Evolutionary conservation across 495 filamentous ascomycete species (phyloP).

Genomic region (Penicillium parvum): DNA sequence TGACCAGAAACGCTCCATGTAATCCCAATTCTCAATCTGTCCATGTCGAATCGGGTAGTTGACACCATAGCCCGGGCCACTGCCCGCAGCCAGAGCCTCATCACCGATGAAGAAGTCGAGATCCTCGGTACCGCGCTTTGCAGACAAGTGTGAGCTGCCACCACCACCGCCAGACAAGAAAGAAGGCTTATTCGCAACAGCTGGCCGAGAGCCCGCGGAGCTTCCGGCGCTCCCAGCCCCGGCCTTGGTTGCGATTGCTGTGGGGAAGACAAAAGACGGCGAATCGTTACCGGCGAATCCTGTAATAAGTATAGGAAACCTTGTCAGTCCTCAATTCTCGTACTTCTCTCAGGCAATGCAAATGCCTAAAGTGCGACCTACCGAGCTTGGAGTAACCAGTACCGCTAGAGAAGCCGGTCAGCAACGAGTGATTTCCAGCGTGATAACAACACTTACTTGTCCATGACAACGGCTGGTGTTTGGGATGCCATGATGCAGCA

Average conservation of each 20-base stretch:
- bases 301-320: slow-evolving; percentile 28
- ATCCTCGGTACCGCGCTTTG: slow-evolving; percentile 94
- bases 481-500: slow-evolving; percentile 76
- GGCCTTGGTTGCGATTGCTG: slow-evolving; percentile 94
- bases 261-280: slow-evolving; percentile 98
- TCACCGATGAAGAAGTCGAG: slow-evolving; percentile 99
- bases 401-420: slow-evolving; percentile 58
- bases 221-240: slow-evolving; percentile 62
- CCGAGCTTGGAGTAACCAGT: slow-evolving; percentile 98
- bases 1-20: slow-evolving; percentile 99
- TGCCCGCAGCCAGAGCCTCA: slow-evolving; percentile 79
- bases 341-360: not conserved
- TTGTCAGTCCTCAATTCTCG: slow-evolving; percentile 23
- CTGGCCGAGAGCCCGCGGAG: slow-evolving; percentile 78
- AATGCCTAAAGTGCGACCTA: slow-evolving; percentile 38
- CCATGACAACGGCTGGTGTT: slow-evolving; percentile 99
- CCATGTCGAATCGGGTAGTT: slow-evolving; percentile 97
- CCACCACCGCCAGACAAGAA: slow-evolving; percentile 92
- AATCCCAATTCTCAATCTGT: slow-evolving; percentile 98
- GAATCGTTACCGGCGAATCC: slow-evolving; percentile 99
- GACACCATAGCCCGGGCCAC: slow-evolving; percentile 87
- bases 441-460: slow-evolving; percentile 74
- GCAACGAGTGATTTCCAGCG: slow-evolving; percentile 16
- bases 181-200: slow-evolving; percentile 88
- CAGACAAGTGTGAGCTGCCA: slow-evolving; percentile 70